Conservation (phyloP, 805 yeast genomes). For the Millerozyma miso region DNA sequence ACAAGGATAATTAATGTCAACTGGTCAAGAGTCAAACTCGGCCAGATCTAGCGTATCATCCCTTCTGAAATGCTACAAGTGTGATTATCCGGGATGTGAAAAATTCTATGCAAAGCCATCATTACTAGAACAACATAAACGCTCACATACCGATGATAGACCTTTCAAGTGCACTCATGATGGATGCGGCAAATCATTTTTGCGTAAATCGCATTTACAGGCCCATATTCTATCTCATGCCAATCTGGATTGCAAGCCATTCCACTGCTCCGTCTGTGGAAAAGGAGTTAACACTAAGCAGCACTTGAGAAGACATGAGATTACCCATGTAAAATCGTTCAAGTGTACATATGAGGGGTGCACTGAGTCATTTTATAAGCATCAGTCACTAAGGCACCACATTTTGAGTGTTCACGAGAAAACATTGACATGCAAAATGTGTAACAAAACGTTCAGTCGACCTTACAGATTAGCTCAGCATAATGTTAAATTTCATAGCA, state of each 20-base stretch:
- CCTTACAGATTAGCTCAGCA: conserved; percentile 68
- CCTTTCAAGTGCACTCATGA: conserved; percentile 61
- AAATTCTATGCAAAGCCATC: conserved; percentile 82
- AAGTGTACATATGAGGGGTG: conserved; percentile 62
- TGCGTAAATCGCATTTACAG: conserved; percentile 73
- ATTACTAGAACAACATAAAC: conserved; percentile 72
- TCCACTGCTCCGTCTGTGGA: conserved; percentile 67
- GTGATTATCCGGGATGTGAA: conserved; percentile 62
- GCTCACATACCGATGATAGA: conserved; percentile 75
- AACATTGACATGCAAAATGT: conserved; percentile 53
- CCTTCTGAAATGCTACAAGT: conserved; percentile 58
- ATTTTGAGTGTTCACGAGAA: conserved; percentile 55
- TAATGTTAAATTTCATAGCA: conserved; percentile 60
- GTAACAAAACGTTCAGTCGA: conserved; percentile 61
- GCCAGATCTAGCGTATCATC: conserved; percentile 14
- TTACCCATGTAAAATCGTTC: conserved; percentile 68
- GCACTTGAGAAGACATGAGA: conserved; percentile 78
- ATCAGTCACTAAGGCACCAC: conserved; percentile 74
- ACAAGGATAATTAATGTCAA: conserved; percentile 7
- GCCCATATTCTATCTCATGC: conserved; percentile 71
- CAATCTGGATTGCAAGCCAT: conserved; percentile 54
- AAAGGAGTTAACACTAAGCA: conserved; percentile 80
- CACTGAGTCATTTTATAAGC: conserved; percentile 62
- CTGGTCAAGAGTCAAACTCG: conserved; percentile 9
- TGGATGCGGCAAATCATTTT: conserved; percentile 61